Conservation (phyloP, 2,329 filamentous ascomycete species). For the Aspergillus sp. region DNA sequence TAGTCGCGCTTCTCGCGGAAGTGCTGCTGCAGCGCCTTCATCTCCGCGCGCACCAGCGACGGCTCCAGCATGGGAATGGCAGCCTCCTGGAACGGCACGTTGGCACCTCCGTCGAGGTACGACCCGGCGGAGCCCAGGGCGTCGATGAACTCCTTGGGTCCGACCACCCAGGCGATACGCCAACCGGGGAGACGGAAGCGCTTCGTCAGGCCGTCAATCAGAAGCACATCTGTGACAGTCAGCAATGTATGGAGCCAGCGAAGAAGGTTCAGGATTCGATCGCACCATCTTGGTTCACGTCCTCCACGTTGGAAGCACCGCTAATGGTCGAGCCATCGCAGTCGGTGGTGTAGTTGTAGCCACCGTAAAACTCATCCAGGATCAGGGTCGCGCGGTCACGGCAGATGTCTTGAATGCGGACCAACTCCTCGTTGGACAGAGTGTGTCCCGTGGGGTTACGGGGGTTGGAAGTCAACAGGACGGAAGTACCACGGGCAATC, state of each 20-base stretch:
- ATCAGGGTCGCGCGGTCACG: constrained; percentile 87
- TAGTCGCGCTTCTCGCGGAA: constrained; percentile 94
- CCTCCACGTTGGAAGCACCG: constrained; percentile 83
- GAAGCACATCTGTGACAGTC: constrained; percentile 66
- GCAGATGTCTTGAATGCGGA: constrained; percentile 90
- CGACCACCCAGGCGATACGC: constrained; percentile 95
- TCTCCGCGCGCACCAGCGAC: constrained; percentile 73
- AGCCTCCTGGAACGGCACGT: constrained; percentile 93
- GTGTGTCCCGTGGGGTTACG: constrained; percentile 92
- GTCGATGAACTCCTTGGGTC: constrained; percentile 93
- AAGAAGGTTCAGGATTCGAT: not conserved
- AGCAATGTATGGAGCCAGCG: constrained; percentile 1
- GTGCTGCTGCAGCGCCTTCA: constrained; percentile 83
- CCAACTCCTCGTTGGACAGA: constrained; percentile 78
- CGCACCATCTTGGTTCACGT: constrained; percentile 73
- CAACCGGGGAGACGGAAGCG: constrained; percentile 93
- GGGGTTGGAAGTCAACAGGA: constrained; percentile 92
- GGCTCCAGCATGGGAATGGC: constrained; percentile 93
- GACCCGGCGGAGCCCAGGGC: constrained; percentile 90
- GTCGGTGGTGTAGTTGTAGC: constrained; percentile 92
- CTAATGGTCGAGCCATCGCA: constrained; percentile 90
- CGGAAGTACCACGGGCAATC: constrained; percentile 79
- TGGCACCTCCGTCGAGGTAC: constrained; percentile 91
- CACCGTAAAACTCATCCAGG: constrained; percentile 94
- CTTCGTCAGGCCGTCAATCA: constrained; percentile 95